phyloP scores from a whole-genome alignment of 2,329 filamentous ascomycete genomes.

The Colletotrichum sp. region DNA sequence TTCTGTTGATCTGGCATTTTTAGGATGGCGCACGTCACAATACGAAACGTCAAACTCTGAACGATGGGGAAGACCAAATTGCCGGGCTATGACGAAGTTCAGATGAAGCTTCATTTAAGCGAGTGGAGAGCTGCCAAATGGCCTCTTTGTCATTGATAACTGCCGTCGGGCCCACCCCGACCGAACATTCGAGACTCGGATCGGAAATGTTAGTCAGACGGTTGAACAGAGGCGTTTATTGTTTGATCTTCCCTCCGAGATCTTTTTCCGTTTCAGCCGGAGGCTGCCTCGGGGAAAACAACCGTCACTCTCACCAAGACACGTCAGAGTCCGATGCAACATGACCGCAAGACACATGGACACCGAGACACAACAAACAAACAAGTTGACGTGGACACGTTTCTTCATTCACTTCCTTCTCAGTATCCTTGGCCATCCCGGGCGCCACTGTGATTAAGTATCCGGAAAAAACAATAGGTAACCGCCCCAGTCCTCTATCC shows the following conservation, averaged over 20 bases:
- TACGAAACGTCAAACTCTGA: not conserved
- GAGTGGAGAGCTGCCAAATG: not conserved
- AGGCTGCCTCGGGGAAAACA: not conserved
- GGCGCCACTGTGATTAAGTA: not conserved
- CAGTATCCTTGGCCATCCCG: not conserved
- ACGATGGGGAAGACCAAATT: not conserved
- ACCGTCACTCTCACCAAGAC: not conserved
- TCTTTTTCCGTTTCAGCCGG: not conserved
- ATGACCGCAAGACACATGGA: not conserved
- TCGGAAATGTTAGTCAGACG: not conserved
- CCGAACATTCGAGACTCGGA: not conserved
- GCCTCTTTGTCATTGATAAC: not conserved
- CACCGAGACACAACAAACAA: not conserved
- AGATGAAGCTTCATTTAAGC: not conserved
- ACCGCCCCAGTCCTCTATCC: not conserved
- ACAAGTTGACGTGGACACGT: not conserved
- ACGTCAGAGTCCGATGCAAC: not conserved
- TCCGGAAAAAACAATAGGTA: not conserved
- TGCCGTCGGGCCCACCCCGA: not conserved
- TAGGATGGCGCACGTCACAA: not conserved
- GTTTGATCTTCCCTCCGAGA: not conserved
- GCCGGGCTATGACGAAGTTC: not conserved
- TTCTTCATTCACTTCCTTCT: not conserved
- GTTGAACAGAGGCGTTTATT: not conserved
- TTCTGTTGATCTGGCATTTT: not conserved